Evolutionary conservation across 2,329 filamentous ascomycete species (phyloP).

Genomic region (Fusarium palustre): DNA sequence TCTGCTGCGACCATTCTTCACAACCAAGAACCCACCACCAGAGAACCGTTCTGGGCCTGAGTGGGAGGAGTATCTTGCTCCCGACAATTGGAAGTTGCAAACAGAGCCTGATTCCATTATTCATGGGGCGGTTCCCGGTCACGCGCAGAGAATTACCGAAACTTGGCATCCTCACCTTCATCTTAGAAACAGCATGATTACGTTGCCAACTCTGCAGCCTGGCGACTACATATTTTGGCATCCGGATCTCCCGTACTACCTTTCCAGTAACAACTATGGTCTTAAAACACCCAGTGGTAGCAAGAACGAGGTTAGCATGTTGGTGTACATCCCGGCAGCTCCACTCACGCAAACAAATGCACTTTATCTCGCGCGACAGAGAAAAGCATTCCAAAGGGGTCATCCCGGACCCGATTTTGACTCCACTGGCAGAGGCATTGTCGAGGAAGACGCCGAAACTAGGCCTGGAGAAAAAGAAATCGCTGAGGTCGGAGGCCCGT

Average conservation of each 20-base stretch:
- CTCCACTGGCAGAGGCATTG: slow-evolving; percentile 60
- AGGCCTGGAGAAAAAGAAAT: slow-evolving; percentile 65
- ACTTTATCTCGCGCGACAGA: slow-evolving; percentile 67
- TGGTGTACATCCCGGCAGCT: slow-evolving; percentile 67
- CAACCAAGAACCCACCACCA: slow-evolving; percentile 58
- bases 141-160: slow-evolving; percentile 68
- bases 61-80: slow-evolving; percentile 65
- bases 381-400: slow-evolving; percentile 67
- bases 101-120: slow-evolving; percentile 66
- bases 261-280: slow-evolving; percentile 56
- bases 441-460: slow-evolving; percentile 63
- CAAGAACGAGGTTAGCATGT: slow-evolving; percentile 58
- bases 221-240: slow-evolving; percentile 71
- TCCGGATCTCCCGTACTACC: slow-evolving; percentile 68
- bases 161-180: slow-evolving; percentile 68
- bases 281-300: slow-evolving; percentile 46
- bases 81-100: slow-evolving; percentile 60
- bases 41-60: slow-evolving; percentile 54
- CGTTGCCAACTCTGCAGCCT: slow-evolving; percentile 65
- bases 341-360: slow-evolving; percentile 69
- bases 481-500: slow-evolving; percentile 61
- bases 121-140: slow-evolving; percentile 68
- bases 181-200: slow-evolving; percentile 65
- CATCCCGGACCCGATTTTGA: slow-evolving; percentile 68
- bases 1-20: slow-evolving; percentile 71